Evolutionary conservation across 805 yeast species (phyloP).

Genomic region (Candida montana): DNA sequence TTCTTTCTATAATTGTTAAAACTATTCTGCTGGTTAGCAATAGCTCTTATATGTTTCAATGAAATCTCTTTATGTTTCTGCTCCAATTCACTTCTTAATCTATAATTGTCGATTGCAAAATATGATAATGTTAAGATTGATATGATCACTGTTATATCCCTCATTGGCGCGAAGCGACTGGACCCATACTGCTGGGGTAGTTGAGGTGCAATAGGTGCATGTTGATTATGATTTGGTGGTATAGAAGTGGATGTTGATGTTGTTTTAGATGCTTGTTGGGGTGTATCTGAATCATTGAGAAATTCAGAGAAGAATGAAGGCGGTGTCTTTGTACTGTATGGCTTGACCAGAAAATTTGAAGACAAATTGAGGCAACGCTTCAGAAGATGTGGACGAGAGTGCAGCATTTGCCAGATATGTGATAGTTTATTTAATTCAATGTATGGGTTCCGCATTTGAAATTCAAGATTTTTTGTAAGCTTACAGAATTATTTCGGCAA

Average conservation of each 20-base stretch:
- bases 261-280: background rate
- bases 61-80: constrained; percentile 27
- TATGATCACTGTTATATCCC: constrained; percentile 37
- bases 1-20: constrained; percentile 46
- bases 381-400: too few relatives aligned
- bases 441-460: too few relatives aligned
- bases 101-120: constrained; percentile 48
- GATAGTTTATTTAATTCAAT: too few relatives aligned
- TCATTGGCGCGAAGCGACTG: constrained; percentile 15
- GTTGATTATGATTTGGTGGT: background rate
- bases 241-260: background rate
- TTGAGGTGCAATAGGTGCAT: background rate
- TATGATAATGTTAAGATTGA: constrained; percentile 41
- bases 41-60: constrained; percentile 26
- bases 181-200: constrained; percentile 4
- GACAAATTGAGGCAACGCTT: background rate
- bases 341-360: background rate
- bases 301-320: constrained; percentile 8
- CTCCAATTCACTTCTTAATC: constrained; percentile 34
- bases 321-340: background rate
- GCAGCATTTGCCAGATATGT: too few relatives aligned
- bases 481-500: too few relatives aligned
- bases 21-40: constrained; percentile 40
- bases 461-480: too few relatives aligned
- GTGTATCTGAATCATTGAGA: background rate